Evolutionary conservation across 2,329 filamentous ascomycete species (phyloP).

Genomic region (Fusarium fracticaudum): DNA sequence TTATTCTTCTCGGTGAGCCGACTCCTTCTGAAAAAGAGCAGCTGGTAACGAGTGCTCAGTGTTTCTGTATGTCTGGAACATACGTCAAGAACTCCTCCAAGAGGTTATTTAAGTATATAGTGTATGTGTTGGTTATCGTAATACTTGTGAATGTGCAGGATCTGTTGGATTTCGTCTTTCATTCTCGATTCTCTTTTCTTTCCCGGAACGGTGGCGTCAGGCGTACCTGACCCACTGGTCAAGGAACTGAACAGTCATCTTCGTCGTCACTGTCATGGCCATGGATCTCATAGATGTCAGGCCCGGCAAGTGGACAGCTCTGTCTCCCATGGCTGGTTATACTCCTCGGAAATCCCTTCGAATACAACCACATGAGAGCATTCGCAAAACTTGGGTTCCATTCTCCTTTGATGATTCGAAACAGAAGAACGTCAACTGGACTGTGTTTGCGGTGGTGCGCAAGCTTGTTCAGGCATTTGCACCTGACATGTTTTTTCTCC

Average conservation of each 20-base stretch:
- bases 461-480: neutral
- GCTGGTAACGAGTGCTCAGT: too few species aligned
- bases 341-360: neutral
- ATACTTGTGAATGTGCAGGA: neutral
- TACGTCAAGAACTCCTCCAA: too few species aligned
- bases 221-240: neutral
- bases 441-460: neutral
- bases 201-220: neutral
- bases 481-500: neutral
- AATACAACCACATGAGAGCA: neutral
- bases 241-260: neutral
- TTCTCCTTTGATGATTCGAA: neutral
- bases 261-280: neutral
- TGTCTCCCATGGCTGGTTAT: neutral
- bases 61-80: too few species aligned
- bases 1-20: too few species aligned
- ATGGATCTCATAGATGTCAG: neutral
- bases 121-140: neutral
- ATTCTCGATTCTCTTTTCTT: neutral
- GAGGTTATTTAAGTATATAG: too few species aligned
- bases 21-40: too few species aligned
- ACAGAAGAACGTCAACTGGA: neutral
- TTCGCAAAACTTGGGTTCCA: neutral
- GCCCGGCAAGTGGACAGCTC: neutral
- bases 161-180: neutral